A percentile compares a stretch with the other conserved stretches of the same genome.
These are phyloP conservation scores for Fusarium dlaminii DNA, from an alignment of 2,329 filamentous ascomycete species.

Conservation along the genomic window DNA sequence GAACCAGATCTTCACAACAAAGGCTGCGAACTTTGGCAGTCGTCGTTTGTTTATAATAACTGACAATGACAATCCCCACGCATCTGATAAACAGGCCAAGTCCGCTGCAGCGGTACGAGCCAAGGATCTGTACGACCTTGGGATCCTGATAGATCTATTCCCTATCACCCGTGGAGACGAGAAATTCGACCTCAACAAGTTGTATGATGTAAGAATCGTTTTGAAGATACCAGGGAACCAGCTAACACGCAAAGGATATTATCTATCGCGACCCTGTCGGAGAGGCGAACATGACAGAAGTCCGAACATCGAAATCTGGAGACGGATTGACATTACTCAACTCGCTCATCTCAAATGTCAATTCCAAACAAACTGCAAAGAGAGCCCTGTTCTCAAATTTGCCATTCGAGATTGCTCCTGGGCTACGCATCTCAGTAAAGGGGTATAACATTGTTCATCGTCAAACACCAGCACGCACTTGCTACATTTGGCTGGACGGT, in stretches of 20 bases:
- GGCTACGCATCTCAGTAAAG: conserved; percentile 87
- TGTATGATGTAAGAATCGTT: conserved; percentile 78
- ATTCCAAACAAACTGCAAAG: conserved; percentile 87
- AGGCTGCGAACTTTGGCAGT: conserved; percentile 92
- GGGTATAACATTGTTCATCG: conserved; percentile 90
- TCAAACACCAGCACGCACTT: conserved; percentile 82
- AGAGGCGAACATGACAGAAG: conserved; percentile 65
- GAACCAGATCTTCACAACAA: conserved; percentile 96
- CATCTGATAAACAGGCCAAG: conserved; percentile 74
- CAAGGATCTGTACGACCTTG: conserved; percentile 94
- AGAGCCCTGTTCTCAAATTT: conserved; percentile 86
- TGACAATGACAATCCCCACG: conserved; percentile 88
- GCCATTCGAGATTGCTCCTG: conserved; percentile 87
- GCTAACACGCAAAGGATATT: conserved; percentile 71
- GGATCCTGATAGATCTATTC: conserved; percentile 91
- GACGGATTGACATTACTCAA: conserved; percentile 83
- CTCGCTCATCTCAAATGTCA: conserved; percentile 86
- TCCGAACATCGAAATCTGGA: conserved; percentile 72
- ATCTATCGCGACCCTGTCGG: conserved; percentile 82
- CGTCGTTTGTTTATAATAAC: conserved; percentile 95
- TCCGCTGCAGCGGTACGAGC: conserved; percentile 85
- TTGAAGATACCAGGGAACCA: neutral
- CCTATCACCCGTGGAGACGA: conserved; percentile 78
- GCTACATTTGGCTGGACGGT: conserved; percentile 88
- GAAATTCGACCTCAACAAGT: conserved; percentile 82